Evolutionary conservation across 2,329 filamentous ascomycete species (phyloP).

Genomic region (Aspergillus sp.): DNA sequence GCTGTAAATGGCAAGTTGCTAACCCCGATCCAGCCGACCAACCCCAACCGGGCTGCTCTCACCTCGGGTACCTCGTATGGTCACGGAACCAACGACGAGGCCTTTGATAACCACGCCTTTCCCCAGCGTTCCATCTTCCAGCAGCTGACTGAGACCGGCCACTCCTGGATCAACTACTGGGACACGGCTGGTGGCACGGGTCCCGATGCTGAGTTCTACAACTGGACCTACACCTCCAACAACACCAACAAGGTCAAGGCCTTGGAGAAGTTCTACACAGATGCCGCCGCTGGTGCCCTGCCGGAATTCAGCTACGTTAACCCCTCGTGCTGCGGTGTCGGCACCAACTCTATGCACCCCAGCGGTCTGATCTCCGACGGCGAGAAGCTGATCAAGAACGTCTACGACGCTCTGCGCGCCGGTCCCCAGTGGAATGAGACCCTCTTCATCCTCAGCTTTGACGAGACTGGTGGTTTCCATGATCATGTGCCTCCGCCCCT

Average conservation of each 20-base stretch:
- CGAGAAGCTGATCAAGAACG: conserved; percentile 38
- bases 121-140: conserved; percentile 44
- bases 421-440: conserved; percentile 39
- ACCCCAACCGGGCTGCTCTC: conserved; percentile 45
- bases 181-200: conserved; percentile 25
- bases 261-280: conserved; percentile 36
- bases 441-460: conserved; percentile 41
- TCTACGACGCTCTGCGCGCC: conserved; percentile 40
- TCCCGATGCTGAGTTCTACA: conserved; percentile 36
- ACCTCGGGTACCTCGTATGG: conserved; percentile 35
- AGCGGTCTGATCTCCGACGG: conserved; percentile 39
- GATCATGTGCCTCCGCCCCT: conserved; percentile 41
- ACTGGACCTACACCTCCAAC: conserved; percentile 35
- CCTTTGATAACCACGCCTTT: conserved; percentile 29
- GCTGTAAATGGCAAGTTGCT: not conserved
- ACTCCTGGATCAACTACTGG: conserved; percentile 41
- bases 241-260: conserved; percentile 32
- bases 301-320: conserved; percentile 41
- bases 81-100: conserved; percentile 36
- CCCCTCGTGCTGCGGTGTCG: conserved; percentile 43
- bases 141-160: conserved; percentile 34
- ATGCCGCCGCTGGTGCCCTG: conserved; percentile 34
- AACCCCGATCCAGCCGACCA: conserved; percentile 38
- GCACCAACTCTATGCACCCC: conserved; percentile 41
- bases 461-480: conserved; percentile 42